Evolutionary conservation across 805 yeast species (phyloP).

Genomic region (Allodekkera sacchari): DNA sequence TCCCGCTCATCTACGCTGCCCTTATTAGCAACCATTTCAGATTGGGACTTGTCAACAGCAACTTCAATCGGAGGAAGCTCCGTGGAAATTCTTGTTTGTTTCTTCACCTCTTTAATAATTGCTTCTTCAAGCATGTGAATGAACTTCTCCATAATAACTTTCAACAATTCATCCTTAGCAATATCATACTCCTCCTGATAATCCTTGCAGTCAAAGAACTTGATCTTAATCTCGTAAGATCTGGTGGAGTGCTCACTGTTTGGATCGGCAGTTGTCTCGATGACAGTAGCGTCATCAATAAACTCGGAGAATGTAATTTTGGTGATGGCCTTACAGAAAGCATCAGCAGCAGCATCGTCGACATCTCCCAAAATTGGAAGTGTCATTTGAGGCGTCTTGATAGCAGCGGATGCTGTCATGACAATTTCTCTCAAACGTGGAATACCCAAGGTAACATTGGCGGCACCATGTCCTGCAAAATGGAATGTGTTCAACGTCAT

Average conservation of each 20-base stretch:
- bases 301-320: slow-evolving; percentile 81
- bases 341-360: slow-evolving; percentile 78
- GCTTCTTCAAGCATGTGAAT: slow-evolving; percentile 62
- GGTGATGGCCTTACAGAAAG: slow-evolving; percentile 86
- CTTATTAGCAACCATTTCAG: slow-evolving; percentile 21
- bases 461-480: slow-evolving; percentile 99
- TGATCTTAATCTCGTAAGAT: slow-evolving; percentile 65
- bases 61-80: slow-evolving; percentile 60
- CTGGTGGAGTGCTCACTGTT: slow-evolving; percentile 42
- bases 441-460: slow-evolving; percentile 97
- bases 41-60: slow-evolving; percentile 50
- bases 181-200: slow-evolving; percentile 87
- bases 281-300: slow-evolving; percentile 73
- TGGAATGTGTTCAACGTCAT: slow-evolving; percentile 97
- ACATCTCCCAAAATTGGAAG: slow-evolving; percentile 78
- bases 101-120: slow-evolving; percentile 73
- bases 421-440: slow-evolving; percentile 99
- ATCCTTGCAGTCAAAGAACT: slow-evolving; percentile 68
- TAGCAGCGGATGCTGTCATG: slow-evolving; percentile 95
- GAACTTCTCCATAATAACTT: slow-evolving; percentile 56
- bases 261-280: slow-evolving; percentile 74
- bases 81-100: slow-evolving; percentile 50
- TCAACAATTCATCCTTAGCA: slow-evolving; percentile 67
- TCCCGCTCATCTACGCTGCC: slow-evolving; percentile 36
- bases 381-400: slow-evolving; percentile 98